A percentile compares a stretch with the other conserved stretches of the same genome.
phyloP scores from a whole-genome alignment of 2,329 filamentous ascomycete species.

The Magnaporthiopsis incrustans region DNA sequence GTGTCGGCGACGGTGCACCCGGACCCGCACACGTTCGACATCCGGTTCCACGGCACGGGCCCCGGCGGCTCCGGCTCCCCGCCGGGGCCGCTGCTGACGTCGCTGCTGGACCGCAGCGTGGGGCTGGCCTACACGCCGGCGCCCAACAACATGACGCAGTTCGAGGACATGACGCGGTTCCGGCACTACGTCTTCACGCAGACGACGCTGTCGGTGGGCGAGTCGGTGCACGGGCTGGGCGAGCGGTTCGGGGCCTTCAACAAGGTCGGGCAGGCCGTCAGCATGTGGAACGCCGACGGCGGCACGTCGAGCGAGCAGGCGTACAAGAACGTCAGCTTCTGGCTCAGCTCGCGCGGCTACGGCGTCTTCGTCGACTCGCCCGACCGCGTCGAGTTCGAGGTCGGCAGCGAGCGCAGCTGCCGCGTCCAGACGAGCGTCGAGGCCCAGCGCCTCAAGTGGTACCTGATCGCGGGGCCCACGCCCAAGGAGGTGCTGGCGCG shows the following conservation, averaged over 20 bases:
- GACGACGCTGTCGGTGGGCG: slow-evolving; percentile 47
- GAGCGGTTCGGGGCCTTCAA: slow-evolving; percentile 72
- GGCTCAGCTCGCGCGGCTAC: slow-evolving; percentile 64
- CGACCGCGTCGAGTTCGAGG: slow-evolving; percentile 61
- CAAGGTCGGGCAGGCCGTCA: slow-evolving; percentile 63
- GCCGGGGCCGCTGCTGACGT: slow-evolving; percentile 40
- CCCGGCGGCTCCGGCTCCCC: slow-evolving; percentile 33
- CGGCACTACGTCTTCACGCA: slow-evolving; percentile 50
- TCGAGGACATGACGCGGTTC: slow-evolving; percentile 42
- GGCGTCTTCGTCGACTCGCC: slow-evolving; percentile 68
- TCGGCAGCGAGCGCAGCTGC: slow-evolving; percentile 66
- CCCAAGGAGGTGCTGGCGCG: slow-evolving; percentile 64
- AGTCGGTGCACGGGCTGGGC: slow-evolving; percentile 66
- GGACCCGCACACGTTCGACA: slow-evolving; percentile 42
- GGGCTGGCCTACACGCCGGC: slow-evolving; percentile 49
- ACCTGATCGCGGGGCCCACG: slow-evolving; percentile 61
- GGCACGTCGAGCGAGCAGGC: slow-evolving; percentile 63
- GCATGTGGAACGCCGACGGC: slow-evolving; percentile 56
- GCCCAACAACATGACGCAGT: slow-evolving; percentile 42
- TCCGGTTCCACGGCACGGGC: slow-evolving; percentile 44
- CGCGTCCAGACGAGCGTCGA: slow-evolving; percentile 62
- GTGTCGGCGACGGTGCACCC: slow-evolving; percentile 34
- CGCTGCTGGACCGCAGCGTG: slow-evolving; percentile 45
- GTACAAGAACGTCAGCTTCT: slow-evolving; percentile 66
- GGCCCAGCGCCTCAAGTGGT: slow-evolving; percentile 64